Evolutionary conservation across 2,329 filamentous ascomycete genomes (phyloP).

Genomic region (Aspergillus ibericus): DNA sequence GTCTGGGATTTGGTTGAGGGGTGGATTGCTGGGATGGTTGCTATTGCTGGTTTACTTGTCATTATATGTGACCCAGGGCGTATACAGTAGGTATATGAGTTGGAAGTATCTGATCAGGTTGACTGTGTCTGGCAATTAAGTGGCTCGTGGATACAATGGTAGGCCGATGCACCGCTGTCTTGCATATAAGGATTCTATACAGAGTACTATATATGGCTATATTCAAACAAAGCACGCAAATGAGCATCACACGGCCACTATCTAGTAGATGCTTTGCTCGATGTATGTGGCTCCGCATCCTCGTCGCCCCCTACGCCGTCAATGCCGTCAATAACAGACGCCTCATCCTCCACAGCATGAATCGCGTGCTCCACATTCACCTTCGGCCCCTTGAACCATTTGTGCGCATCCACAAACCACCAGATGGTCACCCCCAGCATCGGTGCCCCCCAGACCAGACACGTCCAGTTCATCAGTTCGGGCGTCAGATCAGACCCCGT

Average conservation of each 20-base stretch:
- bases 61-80: no score
- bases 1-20: no score
- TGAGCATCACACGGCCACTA: neutral
- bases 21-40: no score
- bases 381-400: slow-evolving; percentile 71
- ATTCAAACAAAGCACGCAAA: neutral
- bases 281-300: neutral
- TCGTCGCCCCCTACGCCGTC: slow-evolving; percentile 13
- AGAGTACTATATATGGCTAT: neutral
- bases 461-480: slow-evolving; percentile 67
- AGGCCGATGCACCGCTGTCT: no score
- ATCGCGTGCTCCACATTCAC: slow-evolving; percentile 62
- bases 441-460: slow-evolving; percentile 63
- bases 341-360: slow-evolving; percentile 21
- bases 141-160: no score
- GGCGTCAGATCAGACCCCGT: slow-evolving; percentile 55
- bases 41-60: no score
- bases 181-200: no score
- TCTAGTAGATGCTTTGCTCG: slow-evolving; percentile 5
- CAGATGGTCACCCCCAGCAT: slow-evolving; percentile 62
- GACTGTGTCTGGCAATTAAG: no score
- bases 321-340: slow-evolving; percentile 24
- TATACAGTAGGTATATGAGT: no score
- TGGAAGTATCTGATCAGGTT: no score
- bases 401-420: slow-evolving; percentile 63